phyloP scores from a whole-genome alignment of 106 monocot species.

The Narthecium ossifragum region DNA sequence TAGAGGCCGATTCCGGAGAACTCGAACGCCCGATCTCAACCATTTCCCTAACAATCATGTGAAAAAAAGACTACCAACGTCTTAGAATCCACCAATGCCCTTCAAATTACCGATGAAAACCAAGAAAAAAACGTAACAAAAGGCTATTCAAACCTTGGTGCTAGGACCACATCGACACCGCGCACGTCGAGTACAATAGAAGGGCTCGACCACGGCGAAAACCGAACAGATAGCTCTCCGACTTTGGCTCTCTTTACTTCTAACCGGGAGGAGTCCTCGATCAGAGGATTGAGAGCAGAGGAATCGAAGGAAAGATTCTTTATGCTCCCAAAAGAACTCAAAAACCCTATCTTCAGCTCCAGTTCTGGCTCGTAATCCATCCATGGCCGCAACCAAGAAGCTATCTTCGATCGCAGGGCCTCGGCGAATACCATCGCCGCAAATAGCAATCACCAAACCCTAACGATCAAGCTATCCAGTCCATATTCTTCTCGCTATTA shows the following conservation, averaged over 20 bases:
- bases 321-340: slow-evolving; percentile 11
- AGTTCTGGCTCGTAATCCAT: slow-evolving; percentile 33
- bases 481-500: no score
- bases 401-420: slow-evolving; percentile 22
- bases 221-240: slow-evolving; percentile 18
- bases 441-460: no score
- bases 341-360: slow-evolving; percentile 41
- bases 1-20: slow-evolving; percentile 1
- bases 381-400: slow-evolving; percentile 45
- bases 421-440: slow-evolving; percentile 39
- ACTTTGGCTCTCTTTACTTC: slow-evolving; percentile 21
- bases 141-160: slow-evolving; percentile 29
- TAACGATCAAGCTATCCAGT: no score
- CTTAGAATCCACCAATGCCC: neutral
- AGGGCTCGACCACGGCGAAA: slow-evolving; percentile 46
- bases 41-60: slow-evolving; percentile 20
- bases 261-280: slow-evolving; percentile 17
- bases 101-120: neutral
- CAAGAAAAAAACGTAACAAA: neutral
- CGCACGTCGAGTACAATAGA: slow-evolving; percentile 22
- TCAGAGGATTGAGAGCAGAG: slow-evolving; percentile 26
- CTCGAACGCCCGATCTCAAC: neutral
- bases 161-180: slow-evolving; percentile 28
- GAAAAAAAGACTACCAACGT: neutral
- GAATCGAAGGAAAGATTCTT: slow-evolving; percentile 35